Conservation (phyloP, 352 stramenopile species). For the Phytophthora capsici region DNA sequence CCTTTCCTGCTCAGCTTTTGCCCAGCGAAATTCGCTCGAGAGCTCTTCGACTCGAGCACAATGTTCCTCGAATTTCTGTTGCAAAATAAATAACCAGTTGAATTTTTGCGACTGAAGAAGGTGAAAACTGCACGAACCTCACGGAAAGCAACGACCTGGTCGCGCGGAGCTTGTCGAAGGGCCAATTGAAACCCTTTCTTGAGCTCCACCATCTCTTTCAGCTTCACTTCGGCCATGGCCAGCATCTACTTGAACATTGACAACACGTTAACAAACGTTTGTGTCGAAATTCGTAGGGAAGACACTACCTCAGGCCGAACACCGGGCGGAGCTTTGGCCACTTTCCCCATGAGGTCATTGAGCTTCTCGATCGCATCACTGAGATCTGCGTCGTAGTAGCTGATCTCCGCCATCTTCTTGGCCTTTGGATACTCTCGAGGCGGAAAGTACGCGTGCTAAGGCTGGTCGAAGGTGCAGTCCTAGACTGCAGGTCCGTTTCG, state of each 20-base stretch:
- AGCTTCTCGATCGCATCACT: constrained; percentile 85
- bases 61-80: constrained; percentile 87
- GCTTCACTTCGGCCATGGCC: constrained; percentile 79
- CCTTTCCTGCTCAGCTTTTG: constrained; percentile 79
- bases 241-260: constrained; percentile 53
- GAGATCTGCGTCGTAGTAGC: constrained; percentile 88
- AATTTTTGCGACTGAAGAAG: no score
- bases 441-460: constrained; percentile 16
- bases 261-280: no score
- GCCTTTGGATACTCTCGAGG: neutral
- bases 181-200: constrained; percentile 88
- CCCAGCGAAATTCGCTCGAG: constrained; percentile 80
- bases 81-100: neutral
- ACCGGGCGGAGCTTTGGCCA: constrained; percentile 75
- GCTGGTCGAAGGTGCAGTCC: constrained; percentile 12
- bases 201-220: constrained; percentile 84
- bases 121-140: constrained; percentile 49
- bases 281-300: no score
- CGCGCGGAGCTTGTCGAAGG: constrained; percentile 73
- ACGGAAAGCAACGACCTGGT: constrained; percentile 69
- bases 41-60: constrained; percentile 82
- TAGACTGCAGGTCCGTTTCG: constrained; percentile 31
- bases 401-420: constrained; percentile 82
- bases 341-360: constrained; percentile 87
- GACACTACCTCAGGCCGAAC: constrained; percentile 68